These are phyloP conservation scores for Senna siamea DNA, from an alignment of 306 rosid genomes.

Conservation along the genomic window DNA sequence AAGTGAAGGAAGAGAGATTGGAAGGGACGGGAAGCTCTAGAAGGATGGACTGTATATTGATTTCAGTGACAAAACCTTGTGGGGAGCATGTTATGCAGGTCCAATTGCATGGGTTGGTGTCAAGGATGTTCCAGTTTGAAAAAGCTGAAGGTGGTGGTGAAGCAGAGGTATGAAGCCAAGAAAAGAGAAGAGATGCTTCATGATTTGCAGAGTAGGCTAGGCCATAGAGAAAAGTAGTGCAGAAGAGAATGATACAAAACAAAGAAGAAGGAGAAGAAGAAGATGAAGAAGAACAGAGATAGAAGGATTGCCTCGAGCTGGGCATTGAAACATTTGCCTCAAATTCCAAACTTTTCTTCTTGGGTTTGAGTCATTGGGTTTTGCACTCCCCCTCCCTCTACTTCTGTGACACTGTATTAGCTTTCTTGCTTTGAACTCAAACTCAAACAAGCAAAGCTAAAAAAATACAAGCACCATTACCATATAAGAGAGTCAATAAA, in stretches of 20 bases:
- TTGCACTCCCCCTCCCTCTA: conserved; percentile 48
- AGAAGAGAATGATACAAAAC: conserved; percentile 40
- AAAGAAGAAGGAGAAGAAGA: conserved; percentile 29
- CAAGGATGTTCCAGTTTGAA: conserved; percentile 71
- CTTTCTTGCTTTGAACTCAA: conserved; percentile 62
- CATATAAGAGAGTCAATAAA: conserved; percentile 36
- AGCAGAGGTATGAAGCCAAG: conserved; percentile 76
- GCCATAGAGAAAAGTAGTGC: conserved; percentile 35
- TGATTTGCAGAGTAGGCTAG: conserved; percentile 58
- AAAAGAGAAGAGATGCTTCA: conserved; percentile 74
- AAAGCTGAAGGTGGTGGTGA: conserved; percentile 51
- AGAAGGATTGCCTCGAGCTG: conserved; percentile 51
- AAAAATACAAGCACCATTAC: background rate
- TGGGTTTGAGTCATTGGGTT: conserved; percentile 56
- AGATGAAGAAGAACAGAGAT: conserved; percentile 37
- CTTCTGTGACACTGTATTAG: conserved; percentile 42
- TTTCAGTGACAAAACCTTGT: conserved; percentile 63
- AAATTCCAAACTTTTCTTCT: conserved; percentile 59
- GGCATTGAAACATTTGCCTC: conserved; percentile 68
- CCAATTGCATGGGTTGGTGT: conserved; percentile 86
- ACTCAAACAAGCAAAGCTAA: conserved; percentile 38
- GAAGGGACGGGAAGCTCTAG: conserved; percentile 68
- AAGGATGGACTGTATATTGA: conserved; percentile 64
- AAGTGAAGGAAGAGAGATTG: conserved; percentile 67
- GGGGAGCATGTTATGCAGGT: conserved; percentile 75